These are phyloP conservation scores for Bauhinia variegata DNA, from an alignment of 306 rosid species.

Conservation along the genomic window DNA sequence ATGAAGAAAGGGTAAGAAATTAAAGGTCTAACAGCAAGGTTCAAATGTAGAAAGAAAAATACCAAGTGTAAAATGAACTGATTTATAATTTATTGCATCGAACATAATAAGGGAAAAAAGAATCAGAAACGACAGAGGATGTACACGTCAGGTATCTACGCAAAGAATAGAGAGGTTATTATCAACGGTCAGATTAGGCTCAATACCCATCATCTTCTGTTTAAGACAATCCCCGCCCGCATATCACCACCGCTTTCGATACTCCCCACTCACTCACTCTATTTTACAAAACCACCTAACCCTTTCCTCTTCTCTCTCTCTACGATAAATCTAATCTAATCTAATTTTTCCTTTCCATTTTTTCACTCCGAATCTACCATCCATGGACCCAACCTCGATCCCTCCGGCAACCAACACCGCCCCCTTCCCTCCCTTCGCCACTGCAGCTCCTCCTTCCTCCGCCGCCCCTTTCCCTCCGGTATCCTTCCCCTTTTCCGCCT, in stretches of 20 bases:
- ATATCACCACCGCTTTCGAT: slow-evolving; percentile 21
- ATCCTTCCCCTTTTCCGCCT: no score
- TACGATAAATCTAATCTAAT: slow-evolving; percentile 26
- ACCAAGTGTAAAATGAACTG: no score
- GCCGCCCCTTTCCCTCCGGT: background rate
- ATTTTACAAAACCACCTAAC: slow-evolving; percentile 47
- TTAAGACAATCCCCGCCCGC: slow-evolving; percentile 9
- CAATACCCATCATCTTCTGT: slow-evolving; percentile 27
- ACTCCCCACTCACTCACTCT: slow-evolving; percentile 3
- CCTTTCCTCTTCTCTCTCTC: slow-evolving; percentile 12
- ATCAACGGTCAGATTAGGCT: slow-evolving; percentile 46
- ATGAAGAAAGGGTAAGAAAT: background rate
- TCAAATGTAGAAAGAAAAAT: background rate
- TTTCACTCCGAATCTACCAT: slow-evolving; percentile 41
- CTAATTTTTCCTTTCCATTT: slow-evolving; percentile 26
- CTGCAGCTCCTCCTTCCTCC: slow-evolving; percentile 34
- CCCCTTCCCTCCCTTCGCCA: background rate
- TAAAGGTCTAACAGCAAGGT: slow-evolving; percentile 8
- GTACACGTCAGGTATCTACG: slow-evolving; percentile 40
- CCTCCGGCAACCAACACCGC: slow-evolving; percentile 29
- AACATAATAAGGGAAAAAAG: background rate
- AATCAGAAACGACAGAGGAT: slow-evolving; percentile 23
- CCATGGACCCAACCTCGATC: slow-evolving; percentile 68
- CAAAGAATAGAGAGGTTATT: background rate
- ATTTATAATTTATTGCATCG: no score